These are phyloP conservation scores for Verbascum thapsus DNA, from an alignment of 257 asterid genomes.

Conservation along the genomic window DNA sequence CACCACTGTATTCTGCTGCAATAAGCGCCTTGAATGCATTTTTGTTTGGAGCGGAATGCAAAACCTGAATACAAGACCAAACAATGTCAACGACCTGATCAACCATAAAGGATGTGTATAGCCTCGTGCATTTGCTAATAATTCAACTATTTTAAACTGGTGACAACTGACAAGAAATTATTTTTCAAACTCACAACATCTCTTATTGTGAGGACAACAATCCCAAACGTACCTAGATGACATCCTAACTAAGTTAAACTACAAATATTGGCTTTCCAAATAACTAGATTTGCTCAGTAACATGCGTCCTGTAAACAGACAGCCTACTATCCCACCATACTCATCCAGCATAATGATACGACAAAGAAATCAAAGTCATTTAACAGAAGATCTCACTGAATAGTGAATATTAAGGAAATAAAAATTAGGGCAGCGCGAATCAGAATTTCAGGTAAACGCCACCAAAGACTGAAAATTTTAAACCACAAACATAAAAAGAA, in stretches of 20 bases:
- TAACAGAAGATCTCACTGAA: not conserved
- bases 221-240: not conserved
- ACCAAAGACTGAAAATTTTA: too few relatives aligned
- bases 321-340: not conserved
- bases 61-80: conserved; percentile 43
- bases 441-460: not conserved
- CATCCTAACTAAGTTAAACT: not conserved
- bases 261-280: not conserved
- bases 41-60: conserved; percentile 62
- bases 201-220: not conserved
- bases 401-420: not conserved
- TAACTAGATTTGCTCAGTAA: not conserved
- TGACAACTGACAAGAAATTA: conserved; percentile 3
- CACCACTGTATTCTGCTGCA: conserved; percentile 65
- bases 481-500: too few relatives aligned
- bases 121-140: not conserved
- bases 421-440: not conserved
- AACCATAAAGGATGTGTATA: not conserved
- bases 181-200: not conserved
- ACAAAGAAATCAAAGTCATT: not conserved
- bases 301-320: not conserved
- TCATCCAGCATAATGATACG: not conserved
- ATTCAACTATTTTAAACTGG: not conserved
- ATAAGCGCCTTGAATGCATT: conserved; percentile 61
- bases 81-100: conserved; percentile 13